These are phyloP conservation scores for Prunus davidiana DNA, from an alignment of 306 rosid species.

Conservation along the genomic window DNA sequence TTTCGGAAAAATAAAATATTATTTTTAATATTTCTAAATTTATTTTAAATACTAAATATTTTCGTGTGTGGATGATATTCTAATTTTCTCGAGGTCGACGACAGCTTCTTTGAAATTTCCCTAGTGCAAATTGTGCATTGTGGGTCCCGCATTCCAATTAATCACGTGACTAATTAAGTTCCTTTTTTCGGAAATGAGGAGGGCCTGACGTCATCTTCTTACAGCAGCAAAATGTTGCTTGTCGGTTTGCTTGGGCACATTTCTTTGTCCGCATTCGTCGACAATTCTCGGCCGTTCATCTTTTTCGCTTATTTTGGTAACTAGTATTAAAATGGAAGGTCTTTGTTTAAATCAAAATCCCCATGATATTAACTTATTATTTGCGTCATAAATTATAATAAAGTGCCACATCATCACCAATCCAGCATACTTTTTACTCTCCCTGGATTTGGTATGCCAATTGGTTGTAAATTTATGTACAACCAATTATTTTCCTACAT, in stretches of 20 bases:
- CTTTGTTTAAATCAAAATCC: no score
- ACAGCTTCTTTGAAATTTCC: constrained; percentile 52
- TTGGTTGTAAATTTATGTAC: no score
- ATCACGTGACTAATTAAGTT: constrained; percentile 44
- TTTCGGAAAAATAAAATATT: not conserved
- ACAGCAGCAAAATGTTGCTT: constrained; percentile 18
- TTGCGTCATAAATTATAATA: no score
- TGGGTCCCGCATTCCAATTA: constrained; percentile 19
- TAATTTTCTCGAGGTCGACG: not conserved
- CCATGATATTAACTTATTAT: no score
- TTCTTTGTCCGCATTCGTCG: not conserved
- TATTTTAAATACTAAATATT: no score
- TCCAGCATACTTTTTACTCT: no score
- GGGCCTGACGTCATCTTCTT: constrained; percentile 35
- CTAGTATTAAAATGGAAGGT: not conserved
- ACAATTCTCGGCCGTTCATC: not conserved
- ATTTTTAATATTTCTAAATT: not conserved
- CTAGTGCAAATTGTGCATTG: constrained; percentile 23
- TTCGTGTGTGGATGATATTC: not conserved
- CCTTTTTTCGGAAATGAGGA: not conserved
- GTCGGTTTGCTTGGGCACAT: not conserved
- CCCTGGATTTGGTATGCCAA: no score
- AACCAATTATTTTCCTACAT: no score
- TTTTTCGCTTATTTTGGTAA: not conserved
- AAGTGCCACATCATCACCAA: no score